phyloP scores from a whole-genome alignment of 2,329 filamentous ascomycete species.

The Onygena corvina region DNA sequence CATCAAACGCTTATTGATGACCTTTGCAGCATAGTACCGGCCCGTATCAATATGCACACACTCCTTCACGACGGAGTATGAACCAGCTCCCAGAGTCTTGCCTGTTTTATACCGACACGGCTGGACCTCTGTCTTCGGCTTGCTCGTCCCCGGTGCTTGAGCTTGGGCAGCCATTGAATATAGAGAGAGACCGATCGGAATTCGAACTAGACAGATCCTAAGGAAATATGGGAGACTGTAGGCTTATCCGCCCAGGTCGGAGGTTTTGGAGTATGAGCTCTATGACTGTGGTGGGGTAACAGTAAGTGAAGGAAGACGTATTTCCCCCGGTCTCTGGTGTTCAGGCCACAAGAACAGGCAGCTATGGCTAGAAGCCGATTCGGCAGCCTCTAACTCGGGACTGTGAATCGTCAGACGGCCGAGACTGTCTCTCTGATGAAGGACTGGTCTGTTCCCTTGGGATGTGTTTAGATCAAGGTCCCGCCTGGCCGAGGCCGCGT shows the following conservation, averaged over 20 bases:
- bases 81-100: slow-evolving; percentile 91
- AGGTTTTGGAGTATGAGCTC: no score
- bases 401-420: no score
- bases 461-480: no score
- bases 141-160: slow-evolving; percentile 5
- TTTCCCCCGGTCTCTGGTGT: background rate
- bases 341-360: no score
- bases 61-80: slow-evolving; percentile 97
- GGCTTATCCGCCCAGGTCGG: no score
- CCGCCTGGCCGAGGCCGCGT: no score
- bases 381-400: no score
- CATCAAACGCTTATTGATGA: slow-evolving; percentile 98
- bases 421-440: no score
- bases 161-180: slow-evolving; percentile 12
- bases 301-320: background rate
- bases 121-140: slow-evolving; percentile 54
- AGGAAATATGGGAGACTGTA: background rate
- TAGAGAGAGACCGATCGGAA: background rate
- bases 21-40: slow-evolving; percentile 95
- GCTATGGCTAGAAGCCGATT: no score
- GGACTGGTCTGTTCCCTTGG: no score
- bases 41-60: slow-evolving; percentile 98
- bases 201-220: background rate
- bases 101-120: slow-evolving; percentile 97
- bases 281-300: background rate